phyloP scores from a whole-genome alignment of 106 monocot species.

The Platanthera guangdongensis region DNA sequence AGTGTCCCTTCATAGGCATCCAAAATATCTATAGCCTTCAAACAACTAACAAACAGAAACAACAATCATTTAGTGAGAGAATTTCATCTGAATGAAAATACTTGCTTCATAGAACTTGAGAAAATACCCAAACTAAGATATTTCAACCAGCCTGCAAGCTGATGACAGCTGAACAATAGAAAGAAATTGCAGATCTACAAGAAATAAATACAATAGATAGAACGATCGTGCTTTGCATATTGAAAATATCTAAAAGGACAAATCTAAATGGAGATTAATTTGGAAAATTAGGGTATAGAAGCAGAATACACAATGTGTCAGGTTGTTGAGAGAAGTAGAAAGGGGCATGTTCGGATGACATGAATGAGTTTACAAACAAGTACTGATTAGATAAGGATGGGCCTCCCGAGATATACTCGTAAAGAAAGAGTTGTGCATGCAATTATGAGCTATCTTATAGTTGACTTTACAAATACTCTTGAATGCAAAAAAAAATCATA shows the following conservation, averaged over 20 bases:
- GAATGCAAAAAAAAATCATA: background rate
- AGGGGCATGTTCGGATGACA: background rate
- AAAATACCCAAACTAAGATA: background rate
- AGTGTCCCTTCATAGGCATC: conserved; percentile 97
- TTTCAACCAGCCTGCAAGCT: background rate
- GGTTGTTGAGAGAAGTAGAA: background rate
- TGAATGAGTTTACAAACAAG: background rate
- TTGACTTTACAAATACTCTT: background rate
- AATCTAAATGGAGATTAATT: background rate
- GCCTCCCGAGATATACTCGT: background rate
- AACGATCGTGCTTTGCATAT: background rate
- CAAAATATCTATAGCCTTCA: conserved; percentile 84
- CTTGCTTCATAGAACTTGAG: background rate
- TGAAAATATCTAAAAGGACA: background rate
- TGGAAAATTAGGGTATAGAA: background rate
- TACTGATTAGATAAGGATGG: background rate
- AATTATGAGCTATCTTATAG: background rate
- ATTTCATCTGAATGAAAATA: background rate
- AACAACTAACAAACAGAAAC: conserved; percentile 33
- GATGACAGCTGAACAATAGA: background rate
- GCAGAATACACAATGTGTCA: background rate
- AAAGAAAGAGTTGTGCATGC: background rate
- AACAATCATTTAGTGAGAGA: background rate
- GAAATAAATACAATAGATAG: background rate
- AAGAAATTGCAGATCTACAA: background rate